Percentiles rank a stretch among this genome's conserved stretches.
These are phyloP conservation scores for Suhomyces yuchorum DNA, from an alignment of 1,139 yeast species.

Conservation along the genomic window DNA sequence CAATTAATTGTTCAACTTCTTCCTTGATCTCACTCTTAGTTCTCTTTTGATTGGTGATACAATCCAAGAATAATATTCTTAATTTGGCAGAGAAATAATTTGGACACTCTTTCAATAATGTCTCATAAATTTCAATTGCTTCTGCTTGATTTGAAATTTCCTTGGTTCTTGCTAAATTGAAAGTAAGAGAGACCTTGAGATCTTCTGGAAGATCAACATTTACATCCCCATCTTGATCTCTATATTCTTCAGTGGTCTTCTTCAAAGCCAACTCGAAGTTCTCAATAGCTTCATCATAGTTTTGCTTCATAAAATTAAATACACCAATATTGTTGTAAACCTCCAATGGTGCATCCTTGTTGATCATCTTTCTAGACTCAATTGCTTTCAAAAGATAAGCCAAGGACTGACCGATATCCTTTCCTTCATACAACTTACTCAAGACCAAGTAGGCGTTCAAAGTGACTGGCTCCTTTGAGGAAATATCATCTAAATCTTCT, in stretches of 20 bases:
- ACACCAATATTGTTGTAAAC: conserved; percentile 86
- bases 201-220: conserved; percentile 30
- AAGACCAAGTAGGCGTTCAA: conserved; percentile 70
- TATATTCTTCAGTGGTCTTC: conserved; percentile 23
- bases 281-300: conserved; percentile 43
- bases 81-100: conserved; percentile 76
- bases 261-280: conserved; percentile 54
- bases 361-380: conserved; percentile 49
- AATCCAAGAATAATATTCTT: conserved; percentile 61
- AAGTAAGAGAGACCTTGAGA: conserved; percentile 52
- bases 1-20: conserved; percentile 58
- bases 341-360: conserved; percentile 60
- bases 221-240: conserved; percentile 30
- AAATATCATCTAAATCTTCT: conserved; percentile 29
- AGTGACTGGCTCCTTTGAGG: conserved; percentile 62
- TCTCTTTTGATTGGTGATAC: conserved; percentile 32
- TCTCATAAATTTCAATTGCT: conserved; percentile 56
- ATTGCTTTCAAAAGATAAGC: conserved; percentile 59
- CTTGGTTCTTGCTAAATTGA: conserved; percentile 63
- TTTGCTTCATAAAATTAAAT: conserved; percentile 68
- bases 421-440: conserved; percentile 67
- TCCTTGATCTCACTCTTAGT: conserved; percentile 48
- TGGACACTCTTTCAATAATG: conserved; percentile 62
- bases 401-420: conserved; percentile 59
- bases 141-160: conserved; percentile 50